Percentiles rank a stretch among this genome's conserved stretches.
Conservation (phyloP, 257 asterid genomes). For the Orobanche coerulescens region DNA sequence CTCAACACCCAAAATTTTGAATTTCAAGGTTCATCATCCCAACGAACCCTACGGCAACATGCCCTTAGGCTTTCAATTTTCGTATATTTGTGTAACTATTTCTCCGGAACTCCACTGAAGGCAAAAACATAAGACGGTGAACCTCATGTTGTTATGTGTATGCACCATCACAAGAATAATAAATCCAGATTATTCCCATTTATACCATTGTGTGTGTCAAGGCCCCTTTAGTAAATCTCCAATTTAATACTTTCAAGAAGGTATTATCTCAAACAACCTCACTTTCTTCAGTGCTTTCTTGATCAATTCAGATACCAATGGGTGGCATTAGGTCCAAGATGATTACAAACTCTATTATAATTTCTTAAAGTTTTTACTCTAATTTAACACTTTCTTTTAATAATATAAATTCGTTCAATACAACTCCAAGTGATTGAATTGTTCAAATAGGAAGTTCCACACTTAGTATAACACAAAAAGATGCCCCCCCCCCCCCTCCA, state of each 20-base stretch:
- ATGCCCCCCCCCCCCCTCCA: too few species aligned
- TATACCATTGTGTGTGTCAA: not conserved
- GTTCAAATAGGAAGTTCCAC: slow-evolving; percentile 26
- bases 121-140: not conserved
- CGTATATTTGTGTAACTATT: not conserved
- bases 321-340: not conserved
- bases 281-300: not conserved
- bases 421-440: not conserved
- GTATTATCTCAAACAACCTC: not conserved
- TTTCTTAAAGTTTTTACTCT: not conserved
- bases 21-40: too few species aligned
- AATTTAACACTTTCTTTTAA: not conserved
- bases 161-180: not conserved
- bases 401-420: not conserved
- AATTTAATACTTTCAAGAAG: not conserved
- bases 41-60: too few species aligned
- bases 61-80: too few species aligned
- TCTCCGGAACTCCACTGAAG: not conserved
- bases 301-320: not conserved
- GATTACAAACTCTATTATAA: not conserved
- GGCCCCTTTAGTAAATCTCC: not conserved
- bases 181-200: not conserved
- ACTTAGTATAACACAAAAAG: slow-evolving; percentile 11
- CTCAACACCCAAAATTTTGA: too few species aligned
- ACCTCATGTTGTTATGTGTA: slow-evolving; percentile 1